phyloP scores from a whole-genome alignment of 2,329 filamentous ascomycete species.

The Talaromyces albobiverticillius region DNA sequence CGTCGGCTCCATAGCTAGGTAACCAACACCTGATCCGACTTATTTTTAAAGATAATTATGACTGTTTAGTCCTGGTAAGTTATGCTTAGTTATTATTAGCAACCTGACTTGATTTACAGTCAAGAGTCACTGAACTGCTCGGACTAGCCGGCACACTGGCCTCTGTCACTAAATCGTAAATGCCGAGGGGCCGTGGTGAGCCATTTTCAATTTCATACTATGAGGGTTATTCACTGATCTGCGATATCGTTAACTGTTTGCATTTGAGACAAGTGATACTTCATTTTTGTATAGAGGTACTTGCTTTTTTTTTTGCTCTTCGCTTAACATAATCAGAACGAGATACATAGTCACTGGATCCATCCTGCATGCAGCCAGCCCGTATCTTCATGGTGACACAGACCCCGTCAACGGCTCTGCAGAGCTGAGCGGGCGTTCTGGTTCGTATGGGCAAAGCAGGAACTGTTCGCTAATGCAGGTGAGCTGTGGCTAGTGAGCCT shows the following conservation, averaged over 20 bases:
- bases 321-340: too few species aligned
- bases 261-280: too few species aligned
- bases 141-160: background rate
- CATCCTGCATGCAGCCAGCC: background rate
- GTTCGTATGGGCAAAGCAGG: too few species aligned
- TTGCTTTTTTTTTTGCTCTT: background rate
- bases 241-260: too few species aligned
- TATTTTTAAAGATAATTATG: background rate
- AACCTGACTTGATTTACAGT: background rate
- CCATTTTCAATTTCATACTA: background rate
- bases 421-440: background rate
- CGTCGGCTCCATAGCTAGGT: background rate
- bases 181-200: background rate
- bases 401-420: background rate
- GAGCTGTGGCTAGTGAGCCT: conserved; percentile 9
- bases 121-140: background rate
- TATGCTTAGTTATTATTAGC: background rate
- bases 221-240: too few species aligned
- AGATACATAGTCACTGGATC: too few species aligned
- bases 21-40: background rate
- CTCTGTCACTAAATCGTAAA: too few species aligned
- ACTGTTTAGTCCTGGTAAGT: background rate
- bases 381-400: background rate
- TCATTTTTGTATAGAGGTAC: background rate
- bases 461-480: conserved; percentile 4